These are phyloP conservation scores for Centrapalus pauciflorus DNA, from an alignment of 129 eudicot species.

Conservation along the genomic window DNA sequence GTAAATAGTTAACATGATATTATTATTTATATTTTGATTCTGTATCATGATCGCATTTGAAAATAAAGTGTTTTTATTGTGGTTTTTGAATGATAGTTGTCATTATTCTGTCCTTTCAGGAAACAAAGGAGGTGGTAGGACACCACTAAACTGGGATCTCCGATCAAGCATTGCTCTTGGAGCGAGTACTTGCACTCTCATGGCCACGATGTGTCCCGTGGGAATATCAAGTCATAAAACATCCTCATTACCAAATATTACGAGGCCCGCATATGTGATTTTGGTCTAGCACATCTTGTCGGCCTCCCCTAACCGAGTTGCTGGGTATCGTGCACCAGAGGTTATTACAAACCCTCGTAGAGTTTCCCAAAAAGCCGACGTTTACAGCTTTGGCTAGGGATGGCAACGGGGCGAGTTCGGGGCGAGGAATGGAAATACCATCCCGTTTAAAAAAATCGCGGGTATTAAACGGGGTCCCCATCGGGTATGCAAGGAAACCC, in stretches of 20 bases:
- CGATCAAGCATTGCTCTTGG: constrained; percentile 85
- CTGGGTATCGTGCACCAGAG: constrained; percentile 96
- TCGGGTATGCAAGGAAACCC: no score
- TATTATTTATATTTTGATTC: not conserved
- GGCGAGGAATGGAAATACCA: no score
- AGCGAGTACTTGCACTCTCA: constrained; percentile 67
- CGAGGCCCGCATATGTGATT: constrained; percentile 75
- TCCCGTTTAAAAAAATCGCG: no score
- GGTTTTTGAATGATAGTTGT: not conserved
- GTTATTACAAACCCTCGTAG: constrained; percentile 77
- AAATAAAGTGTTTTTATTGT: not conserved
- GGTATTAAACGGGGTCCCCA: no score
- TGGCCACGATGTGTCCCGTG: constrained; percentile 59
- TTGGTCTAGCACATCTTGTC: constrained; percentile 70
- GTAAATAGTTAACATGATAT: not conserved
- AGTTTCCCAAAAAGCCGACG: constrained; percentile 83
- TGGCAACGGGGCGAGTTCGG: no score
- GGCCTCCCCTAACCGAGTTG: constrained; percentile 71
- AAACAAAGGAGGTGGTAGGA: constrained; percentile 78
- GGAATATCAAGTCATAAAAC: constrained; percentile 85
- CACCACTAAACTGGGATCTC: constrained; percentile 72
- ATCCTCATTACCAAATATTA: constrained; percentile 68
- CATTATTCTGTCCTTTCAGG: constrained; percentile 40
- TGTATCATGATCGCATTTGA: no score
- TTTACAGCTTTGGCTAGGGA: constrained; percentile 86